Percentiles rank a stretch among this genome's conserved stretches.
phyloP scores from a whole-genome alignment of 257 asterid species.

The Marsdenia floribunda region DNA sequence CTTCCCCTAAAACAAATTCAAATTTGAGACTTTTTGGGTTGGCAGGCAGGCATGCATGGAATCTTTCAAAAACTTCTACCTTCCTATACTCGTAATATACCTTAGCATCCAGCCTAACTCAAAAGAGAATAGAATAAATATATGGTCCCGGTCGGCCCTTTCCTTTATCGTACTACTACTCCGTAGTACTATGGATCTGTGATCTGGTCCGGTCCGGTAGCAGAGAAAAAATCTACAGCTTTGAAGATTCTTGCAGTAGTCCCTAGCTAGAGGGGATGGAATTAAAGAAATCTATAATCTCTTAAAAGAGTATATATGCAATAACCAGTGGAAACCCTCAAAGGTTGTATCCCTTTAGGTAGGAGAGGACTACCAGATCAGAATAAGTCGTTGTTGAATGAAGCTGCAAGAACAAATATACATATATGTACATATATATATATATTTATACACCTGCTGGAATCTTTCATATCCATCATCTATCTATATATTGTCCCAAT shows the following conservation, averaged over 20 bases:
- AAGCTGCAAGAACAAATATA: background rate
- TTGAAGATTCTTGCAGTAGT: conserved; percentile 1
- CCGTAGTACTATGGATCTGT: conserved; percentile 5
- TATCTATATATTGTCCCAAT: background rate
- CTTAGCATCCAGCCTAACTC: conserved; percentile 13
- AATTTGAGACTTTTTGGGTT: background rate
- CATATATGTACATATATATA: background rate
- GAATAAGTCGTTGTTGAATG: background rate
- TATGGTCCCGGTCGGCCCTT: background rate
- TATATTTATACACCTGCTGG: background rate
- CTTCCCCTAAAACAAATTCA: background rate
- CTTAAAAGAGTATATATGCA: background rate
- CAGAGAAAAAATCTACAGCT: conserved; percentile 2
- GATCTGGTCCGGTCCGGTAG: conserved; percentile 3
- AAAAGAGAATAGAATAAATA: background rate
- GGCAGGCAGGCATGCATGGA: background rate
- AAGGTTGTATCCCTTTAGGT: background rate
- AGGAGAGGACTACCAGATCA: background rate
- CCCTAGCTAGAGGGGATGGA: background rate
- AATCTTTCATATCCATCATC: conserved; percentile 11
- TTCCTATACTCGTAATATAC: background rate
- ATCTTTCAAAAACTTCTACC: background rate
- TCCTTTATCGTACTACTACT: background rate
- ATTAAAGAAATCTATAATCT: background rate
- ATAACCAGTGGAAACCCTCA: conserved; percentile 11